Base-by-base conservation (phyloP, 768 basidiomycete species). In the Leccinum rimulosum region DNA sequence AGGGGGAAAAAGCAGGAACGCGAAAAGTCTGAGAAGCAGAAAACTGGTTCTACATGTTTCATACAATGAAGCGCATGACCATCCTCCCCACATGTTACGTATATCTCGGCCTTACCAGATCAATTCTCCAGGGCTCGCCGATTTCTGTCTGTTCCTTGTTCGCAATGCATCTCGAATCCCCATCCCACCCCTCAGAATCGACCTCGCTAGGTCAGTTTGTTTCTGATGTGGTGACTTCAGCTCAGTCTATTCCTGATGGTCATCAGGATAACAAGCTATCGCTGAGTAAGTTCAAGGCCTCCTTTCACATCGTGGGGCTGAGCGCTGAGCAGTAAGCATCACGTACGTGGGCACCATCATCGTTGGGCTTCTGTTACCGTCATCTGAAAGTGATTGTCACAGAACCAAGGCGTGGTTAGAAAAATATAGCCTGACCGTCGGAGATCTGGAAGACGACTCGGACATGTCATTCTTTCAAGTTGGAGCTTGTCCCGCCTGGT, bases 51-150 rank as follows among this genome's bases (percentile, higher is more conserved):
- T 3, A 0, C 3, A 2, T 66, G 66, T 30, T 2, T 55, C 40
- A 14, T 68, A 54, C 65, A 66, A 30, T 66, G 31, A 45, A 27
- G 15, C 4, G 1, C 22, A 25, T 33, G 33, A 15, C 38, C 38
- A 36, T 12, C 33, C 36, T 38, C 15, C 8, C 36, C 17, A 38
- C 17, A 17, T 8, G 6, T 17, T 38, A 38, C 17, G 3, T 38
- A 38, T 6, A 6, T 38, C 36, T 17, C 6, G 36, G 15, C 7
- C 15, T 17, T 6, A 8, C 15, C 36, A 38, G 17, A 15, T 17
- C 17, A 17, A 38, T 38, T 38, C 7, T 38, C 7, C 7, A 6
- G 38, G 38, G 17, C 38, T 17, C 38, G 8, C 38, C 17, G 17
- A 40, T 9, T 40, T 40, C 38, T 5, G 17, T 40, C 8, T 40